A percentile compares a stretch with the other conserved stretches of the same genome.
phyloP scores from a whole-genome alignment of 1,284 basidiomycete genomes.

The Trametes versicolor region DNA sequence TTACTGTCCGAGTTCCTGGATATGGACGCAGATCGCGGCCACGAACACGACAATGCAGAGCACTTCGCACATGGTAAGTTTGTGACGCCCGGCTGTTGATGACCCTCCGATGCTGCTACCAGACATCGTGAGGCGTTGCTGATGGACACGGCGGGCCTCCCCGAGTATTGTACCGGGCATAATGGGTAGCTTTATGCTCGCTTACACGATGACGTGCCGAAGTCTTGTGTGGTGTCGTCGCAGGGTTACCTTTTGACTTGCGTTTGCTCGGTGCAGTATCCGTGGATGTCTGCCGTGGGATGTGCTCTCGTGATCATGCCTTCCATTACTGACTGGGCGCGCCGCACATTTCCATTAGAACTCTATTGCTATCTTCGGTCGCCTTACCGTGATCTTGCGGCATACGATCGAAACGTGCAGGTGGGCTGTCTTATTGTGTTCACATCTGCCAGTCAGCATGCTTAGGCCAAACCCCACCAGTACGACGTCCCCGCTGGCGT shows the following conservation, averaged over 20 bases:
- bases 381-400: conserved; percentile 81
- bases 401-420: conserved; percentile 86
- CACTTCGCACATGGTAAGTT: conserved; percentile 88
- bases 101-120: conserved; percentile 12
- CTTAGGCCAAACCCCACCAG: conserved; percentile 45
- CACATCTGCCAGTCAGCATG: conserved; percentile 10
- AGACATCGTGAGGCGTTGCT: conserved; percentile 11
- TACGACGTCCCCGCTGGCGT: conserved; percentile 61
- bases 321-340: conserved; percentile 25
- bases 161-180: too few relatives aligned
- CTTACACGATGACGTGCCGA: too few relatives aligned
- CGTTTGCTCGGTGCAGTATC: too few relatives aligned
- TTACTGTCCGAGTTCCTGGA: conserved; percentile 88
- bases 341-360: conserved; percentile 57
- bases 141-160: too few relatives aligned
- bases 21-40: conserved; percentile 62
- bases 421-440: conserved; percentile 50
- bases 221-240: too few relatives aligned
- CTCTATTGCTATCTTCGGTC: conserved; percentile 87
- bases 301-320: conserved; percentile 9
- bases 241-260: too few relatives aligned
- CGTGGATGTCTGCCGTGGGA: background rate
- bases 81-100: conserved; percentile 26
- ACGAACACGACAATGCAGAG: conserved; percentile 76
- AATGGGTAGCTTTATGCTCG: too few relatives aligned